These are phyloP conservation scores for Carex sylvatica DNA, from an alignment of 202 grass and related monocot genomes.

Conservation along the genomic window DNA sequence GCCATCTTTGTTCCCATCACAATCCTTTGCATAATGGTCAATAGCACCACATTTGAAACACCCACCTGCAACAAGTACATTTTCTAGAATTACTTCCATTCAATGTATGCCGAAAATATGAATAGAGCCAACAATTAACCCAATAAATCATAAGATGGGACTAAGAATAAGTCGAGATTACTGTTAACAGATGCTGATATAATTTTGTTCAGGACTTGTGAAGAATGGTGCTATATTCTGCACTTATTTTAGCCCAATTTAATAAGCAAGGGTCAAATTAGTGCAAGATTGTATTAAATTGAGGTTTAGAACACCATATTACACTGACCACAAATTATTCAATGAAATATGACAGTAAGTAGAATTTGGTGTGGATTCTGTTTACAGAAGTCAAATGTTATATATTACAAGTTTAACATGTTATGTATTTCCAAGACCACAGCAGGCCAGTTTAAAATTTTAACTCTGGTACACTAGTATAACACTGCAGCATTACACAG, in stretches of 20 bases:
- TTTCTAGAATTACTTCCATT: not conserved
- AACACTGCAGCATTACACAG: not conserved
- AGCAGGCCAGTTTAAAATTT: not conserved
- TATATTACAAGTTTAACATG: not conserved
- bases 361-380: not conserved
- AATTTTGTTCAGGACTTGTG: not conserved
- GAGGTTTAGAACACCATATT: not conserved
- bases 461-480: not conserved
- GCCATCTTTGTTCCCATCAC: constrained; percentile 45
- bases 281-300: not conserved
- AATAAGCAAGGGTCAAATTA: not conserved
- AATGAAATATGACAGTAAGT: not conserved
- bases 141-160: not conserved
- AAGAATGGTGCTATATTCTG: not conserved
- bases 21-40: constrained; percentile 80
- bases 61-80: constrained; percentile 50
- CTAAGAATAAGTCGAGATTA: not conserved
- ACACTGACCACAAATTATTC: not conserved
- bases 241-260: not conserved
- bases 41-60: constrained; percentile 91
- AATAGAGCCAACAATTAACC: not conserved
- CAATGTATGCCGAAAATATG: not conserved
- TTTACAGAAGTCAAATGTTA: not conserved
- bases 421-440: not conserved
- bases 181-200: not conserved